Evolutionary conservation across 2,329 filamentous ascomycete species (phyloP), one percentile per base, ranked within the genome.

Genomic region (Ilyonectria robusta): DNA sequence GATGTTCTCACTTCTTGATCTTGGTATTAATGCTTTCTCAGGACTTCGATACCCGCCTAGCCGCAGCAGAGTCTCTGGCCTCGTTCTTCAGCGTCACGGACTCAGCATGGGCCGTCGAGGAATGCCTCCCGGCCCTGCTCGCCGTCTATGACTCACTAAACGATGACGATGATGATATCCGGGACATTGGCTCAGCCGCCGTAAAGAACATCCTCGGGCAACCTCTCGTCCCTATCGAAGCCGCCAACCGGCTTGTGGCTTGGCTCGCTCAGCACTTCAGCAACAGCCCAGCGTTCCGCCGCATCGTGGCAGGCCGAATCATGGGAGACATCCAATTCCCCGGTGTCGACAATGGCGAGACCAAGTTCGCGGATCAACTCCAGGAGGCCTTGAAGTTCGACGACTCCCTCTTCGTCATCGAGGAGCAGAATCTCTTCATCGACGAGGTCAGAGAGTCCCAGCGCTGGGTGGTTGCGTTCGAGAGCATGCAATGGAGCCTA

Each of bases 371-470:
- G 0, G 75, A 76, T 26, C 83, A 86, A 63, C 81, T 91, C 21
- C 67, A 76, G 3, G 69, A 77, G 9, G 85, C 87, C 4, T 78
- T 89, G 74, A 80, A 82, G 62, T 83, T 86, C 72, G 88, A 93
- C 76, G 88, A 90, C 69, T 85, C 91, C 4, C 87, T 99, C 1
- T 99, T 99, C 78, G 91, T 88, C 1, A 87, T 94, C 62, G 96
- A 99, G 81, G 95, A 97, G 78, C 94, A 97, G 78, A 99, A 99
- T 77, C 86, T 98, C n/a, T 98, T 94, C 79, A 84, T 95, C 56
- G 95, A 98, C 78, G 91, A 94, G 72, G 88, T 94, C 6, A 86
- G 90, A 54, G 95, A 98, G 78, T 85, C 90, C 4, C 81, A 85
- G 19, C 78, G 89, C n/a, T 98, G 94, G 94, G 81, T 86, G 0